Conservation (phyloP, 2,329 filamentous ascomycete genomes). For the Phialocephala subalpina region DNA sequence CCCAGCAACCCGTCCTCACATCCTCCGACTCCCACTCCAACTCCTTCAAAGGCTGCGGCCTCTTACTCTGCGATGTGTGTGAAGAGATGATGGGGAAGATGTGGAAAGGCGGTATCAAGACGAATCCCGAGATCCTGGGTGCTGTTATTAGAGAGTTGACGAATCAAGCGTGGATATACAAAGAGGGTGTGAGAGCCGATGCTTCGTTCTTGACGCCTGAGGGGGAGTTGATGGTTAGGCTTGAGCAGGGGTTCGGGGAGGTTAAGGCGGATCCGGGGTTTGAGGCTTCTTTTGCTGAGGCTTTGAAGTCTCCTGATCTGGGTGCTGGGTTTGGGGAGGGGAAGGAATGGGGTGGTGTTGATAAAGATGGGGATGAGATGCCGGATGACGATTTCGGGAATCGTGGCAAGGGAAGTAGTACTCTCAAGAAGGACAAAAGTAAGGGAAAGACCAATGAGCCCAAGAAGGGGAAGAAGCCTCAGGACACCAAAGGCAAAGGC, state of each 20-base stretch:
- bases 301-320: neutral
- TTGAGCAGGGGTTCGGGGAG: conserved; percentile 20
- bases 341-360: neutral
- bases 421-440: too few species aligned
- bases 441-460: too few species aligned
- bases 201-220: conserved; percentile 26
- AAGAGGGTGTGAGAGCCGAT: conserved; percentile 34
- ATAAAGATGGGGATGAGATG: neutral
- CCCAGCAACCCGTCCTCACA: neutral
- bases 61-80: conserved; percentile 34
- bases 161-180: conserved; percentile 14
- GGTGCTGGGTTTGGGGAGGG: neutral
- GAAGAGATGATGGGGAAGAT: conserved; percentile 20
- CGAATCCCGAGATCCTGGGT: conserved; percentile 17
- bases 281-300: neutral
- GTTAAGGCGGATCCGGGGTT: neutral
- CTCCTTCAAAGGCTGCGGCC: conserved; percentile 32
- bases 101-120: conserved; percentile 2
- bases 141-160: conserved; percentile 16
- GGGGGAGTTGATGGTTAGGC: conserved; percentile 30
- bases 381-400: too few species aligned
- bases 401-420: too few species aligned
- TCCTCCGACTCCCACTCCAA: too few species aligned
- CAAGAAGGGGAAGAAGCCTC: too few species aligned
- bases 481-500: neutral